A percentile compares a stretch with the other conserved stretches of the same genome.
phyloP scores from a whole-genome alignment of 2,329 filamentous ascomycete genomes.

The Clarireedia monteithiana region DNA sequence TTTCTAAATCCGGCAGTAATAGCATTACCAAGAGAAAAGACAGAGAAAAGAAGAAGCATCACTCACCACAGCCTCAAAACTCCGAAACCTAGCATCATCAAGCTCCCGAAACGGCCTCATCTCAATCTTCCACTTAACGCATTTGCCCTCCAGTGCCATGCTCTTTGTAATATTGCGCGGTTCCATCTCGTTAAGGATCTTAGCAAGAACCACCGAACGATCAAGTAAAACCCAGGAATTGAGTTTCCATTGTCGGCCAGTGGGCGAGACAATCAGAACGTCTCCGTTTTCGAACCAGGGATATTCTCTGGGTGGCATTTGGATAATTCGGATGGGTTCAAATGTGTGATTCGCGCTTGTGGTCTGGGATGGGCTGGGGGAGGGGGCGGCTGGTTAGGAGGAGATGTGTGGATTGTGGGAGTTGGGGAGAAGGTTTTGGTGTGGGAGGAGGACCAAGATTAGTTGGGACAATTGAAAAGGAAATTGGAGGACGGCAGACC shows the following conservation, averaged over 20 bases:
- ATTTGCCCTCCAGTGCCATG: constrained; percentile 10
- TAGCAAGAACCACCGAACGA: constrained; percentile 12
- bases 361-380: no score
- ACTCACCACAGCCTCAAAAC: constrained; percentile 22
- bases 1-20: background rate
- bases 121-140: constrained; percentile 17
- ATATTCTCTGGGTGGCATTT: background rate
- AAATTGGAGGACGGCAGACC: no score
- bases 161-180: constrained; percentile 13
- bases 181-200: constrained; percentile 8
- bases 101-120: constrained; percentile 12
- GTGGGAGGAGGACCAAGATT: no score
- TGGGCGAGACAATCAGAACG: constrained; percentile 20
- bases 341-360: no score
- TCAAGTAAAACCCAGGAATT: constrained; percentile 17
- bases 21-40: background rate
- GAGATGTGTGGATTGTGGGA: no score
- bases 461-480: no score
- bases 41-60: background rate
- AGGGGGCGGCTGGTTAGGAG: no score
- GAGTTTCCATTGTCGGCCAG: constrained; percentile 22
- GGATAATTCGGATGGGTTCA: background rate
- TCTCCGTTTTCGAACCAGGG: constrained; percentile 20
- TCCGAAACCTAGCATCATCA: constrained; percentile 17
- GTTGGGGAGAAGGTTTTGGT: no score